A percentile compares a stretch with the other conserved stretches of the same genome.
Evolutionary conservation across 371 early-diverging fungal species (phyloP).

Genomic region (Apophysomyces variabilis): DNA sequence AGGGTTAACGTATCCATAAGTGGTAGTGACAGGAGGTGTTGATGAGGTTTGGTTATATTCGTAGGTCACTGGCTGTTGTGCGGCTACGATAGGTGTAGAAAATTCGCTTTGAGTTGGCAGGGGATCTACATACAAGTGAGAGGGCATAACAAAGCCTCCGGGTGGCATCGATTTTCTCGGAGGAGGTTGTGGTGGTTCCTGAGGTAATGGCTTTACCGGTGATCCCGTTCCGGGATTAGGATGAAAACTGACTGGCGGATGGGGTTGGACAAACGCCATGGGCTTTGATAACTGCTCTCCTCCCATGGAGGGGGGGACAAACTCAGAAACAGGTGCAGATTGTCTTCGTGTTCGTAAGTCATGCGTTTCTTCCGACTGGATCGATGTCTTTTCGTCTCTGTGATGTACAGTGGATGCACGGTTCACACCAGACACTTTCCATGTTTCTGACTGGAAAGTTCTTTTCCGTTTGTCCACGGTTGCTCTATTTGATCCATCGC

Average conservation of each 20-base stretch:
- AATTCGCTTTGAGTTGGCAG: background rate
- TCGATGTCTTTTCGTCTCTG: slow-evolving; percentile 4
- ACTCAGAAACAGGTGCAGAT: slow-evolving; percentile 12
- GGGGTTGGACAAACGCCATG: slow-evolving; percentile 4
- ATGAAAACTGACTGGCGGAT: background rate
- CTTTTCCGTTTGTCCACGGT: background rate
- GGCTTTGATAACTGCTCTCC: slow-evolving; percentile 5
- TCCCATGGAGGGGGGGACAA: background rate
- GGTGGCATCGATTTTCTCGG: slow-evolving; percentile 18
- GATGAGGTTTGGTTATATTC: background rate
- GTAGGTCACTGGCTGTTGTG: slow-evolving; percentile 1
- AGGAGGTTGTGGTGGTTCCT: slow-evolving; percentile 33
- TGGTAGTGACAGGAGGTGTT: background rate
- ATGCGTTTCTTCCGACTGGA: background rate
- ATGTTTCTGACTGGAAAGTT: slow-evolving; percentile 2
- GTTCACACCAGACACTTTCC: background rate
- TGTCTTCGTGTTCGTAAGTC: slow-evolving; percentile 12
- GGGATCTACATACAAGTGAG: background rate
- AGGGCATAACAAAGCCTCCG: slow-evolving; percentile 13
- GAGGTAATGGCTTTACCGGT: slow-evolving; percentile 30
- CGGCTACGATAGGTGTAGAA: slow-evolving; percentile 4
- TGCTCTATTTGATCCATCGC: background rate
- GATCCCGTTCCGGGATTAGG: slow-evolving; percentile 2
- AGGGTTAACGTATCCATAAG: background rate
- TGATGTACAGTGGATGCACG: background rate